Conservation (phyloP, 805 yeast genomes). For the Monosporozyma yasuniensis region DNA sequence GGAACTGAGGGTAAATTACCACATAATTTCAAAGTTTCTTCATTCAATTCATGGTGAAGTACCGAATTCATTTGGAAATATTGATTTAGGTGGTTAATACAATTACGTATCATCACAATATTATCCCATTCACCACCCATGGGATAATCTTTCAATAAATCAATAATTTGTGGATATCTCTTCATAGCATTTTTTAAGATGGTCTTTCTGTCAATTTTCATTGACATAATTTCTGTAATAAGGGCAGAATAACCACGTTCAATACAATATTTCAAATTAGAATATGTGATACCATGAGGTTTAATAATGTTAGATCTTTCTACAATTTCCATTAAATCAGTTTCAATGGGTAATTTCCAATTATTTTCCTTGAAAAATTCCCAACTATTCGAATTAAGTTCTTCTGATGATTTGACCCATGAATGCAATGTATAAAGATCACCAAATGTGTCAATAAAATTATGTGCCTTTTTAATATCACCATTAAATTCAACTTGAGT, state of each 20-base stretch:
- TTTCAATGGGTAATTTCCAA: constrained; percentile 37
- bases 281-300: constrained; percentile 21
- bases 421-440: constrained; percentile 44
- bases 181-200: constrained; percentile 11
- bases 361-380: constrained; percentile 20
- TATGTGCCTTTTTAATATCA: constrained; percentile 41
- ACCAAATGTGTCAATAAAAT: constrained; percentile 52
- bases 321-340: constrained; percentile 37
- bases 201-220: constrained; percentile 8
- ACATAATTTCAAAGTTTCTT: constrained; percentile 9
- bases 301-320: constrained; percentile 29
- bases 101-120: constrained; percentile 14
- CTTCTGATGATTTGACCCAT: constrained; percentile 17
- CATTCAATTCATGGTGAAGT: constrained; percentile 5
- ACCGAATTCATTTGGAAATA: constrained; percentile 5
- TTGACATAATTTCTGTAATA: constrained; percentile 34
- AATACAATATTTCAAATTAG: constrained; percentile 42
- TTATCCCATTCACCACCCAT: constrained; percentile 23
- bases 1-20: constrained; percentile 15
- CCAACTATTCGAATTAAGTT: constrained; percentile 7
- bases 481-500: constrained; percentile 49
- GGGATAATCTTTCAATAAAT: constrained; percentile 19
- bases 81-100: constrained; percentile 5
- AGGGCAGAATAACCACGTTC: constrained; percentile 46
- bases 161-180: constrained; percentile 15